Evolutionary conservation across 768 basidiomycete genomes (phyloP).

Genomic region (Phaeotremella fagi): DNA sequence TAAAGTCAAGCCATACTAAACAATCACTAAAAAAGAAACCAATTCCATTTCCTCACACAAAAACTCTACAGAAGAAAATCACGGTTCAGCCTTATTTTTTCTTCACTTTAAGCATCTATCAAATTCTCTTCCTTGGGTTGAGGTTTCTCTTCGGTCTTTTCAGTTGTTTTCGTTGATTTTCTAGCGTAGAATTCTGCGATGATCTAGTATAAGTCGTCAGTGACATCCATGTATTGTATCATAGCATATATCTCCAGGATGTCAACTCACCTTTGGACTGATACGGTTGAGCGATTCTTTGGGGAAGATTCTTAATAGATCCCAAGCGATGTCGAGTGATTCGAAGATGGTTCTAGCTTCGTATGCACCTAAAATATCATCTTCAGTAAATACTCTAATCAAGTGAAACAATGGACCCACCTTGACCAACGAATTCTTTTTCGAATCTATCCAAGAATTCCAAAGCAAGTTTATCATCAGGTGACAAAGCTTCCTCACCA

Average conservation of each 20-base stretch:
- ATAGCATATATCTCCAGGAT: too few species aligned
- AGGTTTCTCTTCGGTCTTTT: slow-evolving; percentile 21
- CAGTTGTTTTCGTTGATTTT: slow-evolving; percentile 51
- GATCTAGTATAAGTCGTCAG: slow-evolving; percentile 52
- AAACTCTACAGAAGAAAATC: too few species aligned
- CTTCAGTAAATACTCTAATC: slow-evolving; percentile 2
- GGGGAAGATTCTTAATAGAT: slow-evolving; percentile 93
- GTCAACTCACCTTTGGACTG: slow-evolving; percentile 69
- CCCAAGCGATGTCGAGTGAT: slow-evolving; percentile 95
- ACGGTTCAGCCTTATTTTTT: too few species aligned
- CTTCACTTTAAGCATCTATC: slow-evolving; percentile 39
- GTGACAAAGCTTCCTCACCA: slow-evolving; percentile 91
- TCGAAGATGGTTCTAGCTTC: slow-evolving; percentile 96
- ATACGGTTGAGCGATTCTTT: slow-evolving; percentile 98
- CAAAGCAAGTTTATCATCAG: slow-evolving; percentile 91
- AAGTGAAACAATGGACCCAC: slow-evolving; percentile 50
- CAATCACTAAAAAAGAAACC: too few species aligned
- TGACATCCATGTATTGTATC: not conserved
- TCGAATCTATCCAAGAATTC: slow-evolving; percentile 99
- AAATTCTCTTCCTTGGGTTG: slow-evolving; percentile 39
- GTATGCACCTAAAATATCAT: slow-evolving; percentile 64
- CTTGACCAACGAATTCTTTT: slow-evolving; percentile 94
- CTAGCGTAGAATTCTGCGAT: slow-evolving; percentile 88
- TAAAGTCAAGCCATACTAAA: too few species aligned
- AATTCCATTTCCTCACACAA: too few species aligned